A percentile compares a stretch with the other conserved stretches of the same genome.
These are phyloP conservation scores for Paracoccidioides brasiliensis DNA, from an alignment of 2,329 filamentous ascomycete species.

Conservation along the genomic window DNA sequence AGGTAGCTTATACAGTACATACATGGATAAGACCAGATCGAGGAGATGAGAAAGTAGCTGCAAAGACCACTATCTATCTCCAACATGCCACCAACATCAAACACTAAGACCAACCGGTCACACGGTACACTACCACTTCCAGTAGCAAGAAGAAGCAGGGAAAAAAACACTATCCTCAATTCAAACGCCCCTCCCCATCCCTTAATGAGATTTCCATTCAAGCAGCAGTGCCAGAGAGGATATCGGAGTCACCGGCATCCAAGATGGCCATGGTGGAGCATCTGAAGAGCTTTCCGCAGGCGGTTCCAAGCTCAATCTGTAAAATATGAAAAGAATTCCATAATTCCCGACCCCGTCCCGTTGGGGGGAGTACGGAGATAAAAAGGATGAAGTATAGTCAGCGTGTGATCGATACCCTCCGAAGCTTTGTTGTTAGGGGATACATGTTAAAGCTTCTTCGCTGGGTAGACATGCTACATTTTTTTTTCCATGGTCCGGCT, in stretches of 20 bases:
- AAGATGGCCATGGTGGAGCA: slow-evolving; percentile 95
- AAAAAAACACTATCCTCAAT: not conserved
- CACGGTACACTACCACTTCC: not conserved
- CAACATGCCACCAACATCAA: not conserved
- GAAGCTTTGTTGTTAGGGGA: slow-evolving; percentile 47
- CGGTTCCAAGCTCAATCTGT: slow-evolving; percentile 95
- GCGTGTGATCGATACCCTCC: slow-evolving; percentile 53
- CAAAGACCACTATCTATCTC: not conserved
- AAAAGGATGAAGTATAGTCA: not conserved
- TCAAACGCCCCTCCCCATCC: not conserved
- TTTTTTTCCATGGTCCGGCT: not conserved
- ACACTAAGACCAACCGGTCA: not conserved
- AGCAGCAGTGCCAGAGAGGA: slow-evolving; percentile 64
- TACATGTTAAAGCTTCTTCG: slow-evolving; percentile 63
- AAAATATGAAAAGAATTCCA: slow-evolving; percentile 27
- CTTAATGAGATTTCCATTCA: slow-evolving; percentile 31
- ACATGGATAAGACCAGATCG: not conserved
- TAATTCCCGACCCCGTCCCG: not conserved
- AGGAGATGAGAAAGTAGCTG: not conserved
- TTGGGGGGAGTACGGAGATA: not conserved
- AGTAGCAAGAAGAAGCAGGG: not conserved
- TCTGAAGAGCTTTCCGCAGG: slow-evolving; percentile 97
- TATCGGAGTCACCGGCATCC: slow-evolving; percentile 97
- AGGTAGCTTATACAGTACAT: not conserved
- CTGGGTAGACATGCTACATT: slow-evolving; percentile 47